Percentiles rank a stretch among this genome's conserved stretches.
Evolutionary conservation across 1,284 basidiomycete species (phyloP).

Genomic region (Cryptococcus sp.): DNA sequence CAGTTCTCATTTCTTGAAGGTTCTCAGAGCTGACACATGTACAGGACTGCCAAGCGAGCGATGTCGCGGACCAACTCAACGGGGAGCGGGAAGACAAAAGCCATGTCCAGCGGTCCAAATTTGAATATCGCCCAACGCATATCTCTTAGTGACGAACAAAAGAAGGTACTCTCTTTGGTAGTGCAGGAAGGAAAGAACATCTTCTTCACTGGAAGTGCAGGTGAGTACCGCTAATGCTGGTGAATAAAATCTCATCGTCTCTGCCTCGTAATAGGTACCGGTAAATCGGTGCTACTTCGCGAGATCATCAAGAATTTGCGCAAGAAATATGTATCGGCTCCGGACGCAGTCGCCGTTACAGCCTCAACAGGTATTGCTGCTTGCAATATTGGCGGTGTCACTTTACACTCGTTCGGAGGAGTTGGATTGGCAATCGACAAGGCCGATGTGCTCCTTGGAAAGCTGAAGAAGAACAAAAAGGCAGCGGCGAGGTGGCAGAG

Average conservation of each 20-base stretch:
- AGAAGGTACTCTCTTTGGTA: slow-evolving; percentile 69
- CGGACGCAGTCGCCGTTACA: slow-evolving; percentile 74
- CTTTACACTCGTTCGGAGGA: slow-evolving; percentile 88
- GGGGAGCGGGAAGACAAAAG: slow-evolving; percentile 5
- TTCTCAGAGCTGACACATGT: neutral
- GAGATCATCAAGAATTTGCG: slow-evolving; percentile 74
- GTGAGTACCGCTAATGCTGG: slow-evolving; percentile 57
- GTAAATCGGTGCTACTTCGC: slow-evolving; percentile 90
- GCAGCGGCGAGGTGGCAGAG: slow-evolving; percentile 68
- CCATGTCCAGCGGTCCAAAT: slow-evolving; percentile 10
- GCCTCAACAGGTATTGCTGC: slow-evolving; percentile 90
- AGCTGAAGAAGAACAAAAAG: slow-evolving; percentile 71
- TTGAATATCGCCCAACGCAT: slow-evolving; percentile 53
- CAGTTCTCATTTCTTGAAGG: neutral
- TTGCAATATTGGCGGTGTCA: slow-evolving; percentile 90
- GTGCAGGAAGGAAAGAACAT: slow-evolving; percentile 71
- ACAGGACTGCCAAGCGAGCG: slow-evolving; percentile 3
- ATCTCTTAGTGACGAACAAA: slow-evolving; percentile 76
- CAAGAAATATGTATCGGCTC: slow-evolving; percentile 56
- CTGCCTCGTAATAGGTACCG: slow-evolving; percentile 66
- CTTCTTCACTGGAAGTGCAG: slow-evolving; percentile 98
- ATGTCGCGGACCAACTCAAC: slow-evolving; percentile 9
- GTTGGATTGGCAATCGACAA: slow-evolving; percentile 79
- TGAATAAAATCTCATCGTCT: neutral
- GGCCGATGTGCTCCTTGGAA: slow-evolving; percentile 64